phyloP scores from a whole-genome alignment of 768 basidiomycete species.

The Boletus rex-veris region DNA sequence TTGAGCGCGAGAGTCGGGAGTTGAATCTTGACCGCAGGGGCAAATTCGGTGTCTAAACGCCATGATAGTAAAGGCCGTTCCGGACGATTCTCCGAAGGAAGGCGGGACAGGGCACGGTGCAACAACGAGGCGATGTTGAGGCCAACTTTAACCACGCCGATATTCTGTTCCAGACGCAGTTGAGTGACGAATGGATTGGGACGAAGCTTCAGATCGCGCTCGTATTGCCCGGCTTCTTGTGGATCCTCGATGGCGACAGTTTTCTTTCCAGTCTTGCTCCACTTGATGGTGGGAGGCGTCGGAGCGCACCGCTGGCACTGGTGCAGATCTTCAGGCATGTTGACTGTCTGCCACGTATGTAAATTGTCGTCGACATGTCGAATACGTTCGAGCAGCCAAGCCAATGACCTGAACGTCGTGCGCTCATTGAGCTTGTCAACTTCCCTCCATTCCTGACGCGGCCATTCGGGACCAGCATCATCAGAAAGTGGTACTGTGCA shows the following conservation, averaged over 20 bases:
- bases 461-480: conserved; percentile 79
- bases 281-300: conserved; percentile 66
- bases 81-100: conserved; percentile 55
- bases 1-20: conserved; percentile 64
- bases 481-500: conserved; percentile 70
- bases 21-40: conserved; percentile 54
- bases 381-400: conserved; percentile 86
- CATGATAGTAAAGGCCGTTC: conserved; percentile 59
- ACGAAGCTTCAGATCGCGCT: conserved; percentile 80
- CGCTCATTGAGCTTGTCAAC: conserved; percentile 88
- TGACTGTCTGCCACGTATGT: conserved; percentile 61
- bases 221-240: conserved; percentile 83
- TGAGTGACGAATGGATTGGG: conserved; percentile 87
- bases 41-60: conserved; percentile 78
- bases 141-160: conserved; percentile 76
- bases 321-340: conserved; percentile 41
- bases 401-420: conserved; percentile 70
- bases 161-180: conserved; percentile 58
- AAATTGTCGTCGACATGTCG: conserved; percentile 68
- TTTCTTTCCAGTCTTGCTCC: conserved; percentile 59
- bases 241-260: conserved; percentile 77
- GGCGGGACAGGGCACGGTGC: conserved; percentile 79
- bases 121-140: conserved; percentile 84
- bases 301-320: conserved; percentile 85
- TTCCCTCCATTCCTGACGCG: conserved; percentile 65